phyloP scores from a whole-genome alignment of 2,329 filamentous ascomycete species.

The Rhytidhysteron rufulum region DNA sequence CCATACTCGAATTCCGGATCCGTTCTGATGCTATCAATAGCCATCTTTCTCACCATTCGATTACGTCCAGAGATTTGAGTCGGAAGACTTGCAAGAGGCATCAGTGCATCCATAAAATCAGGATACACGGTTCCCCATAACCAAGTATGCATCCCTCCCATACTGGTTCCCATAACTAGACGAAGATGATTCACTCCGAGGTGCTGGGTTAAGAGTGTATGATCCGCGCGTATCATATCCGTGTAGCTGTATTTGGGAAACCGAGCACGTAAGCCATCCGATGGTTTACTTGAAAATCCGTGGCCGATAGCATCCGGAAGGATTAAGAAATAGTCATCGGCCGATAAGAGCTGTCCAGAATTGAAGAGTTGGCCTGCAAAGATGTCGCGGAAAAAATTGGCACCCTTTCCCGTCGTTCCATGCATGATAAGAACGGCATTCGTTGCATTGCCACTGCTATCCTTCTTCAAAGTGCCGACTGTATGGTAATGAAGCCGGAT shows the following conservation, averaged over 20 bases:
- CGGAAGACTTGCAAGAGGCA: constrained; percentile 19
- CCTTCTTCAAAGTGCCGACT: too few relatives aligned
- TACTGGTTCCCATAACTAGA: constrained; percentile 19
- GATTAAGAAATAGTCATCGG: constrained; percentile 14
- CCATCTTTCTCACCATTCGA: constrained; percentile 20
- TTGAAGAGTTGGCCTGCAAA: constrained; percentile 21
- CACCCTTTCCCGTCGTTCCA: constrained; percentile 16
- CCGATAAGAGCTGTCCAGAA: constrained; percentile 17
- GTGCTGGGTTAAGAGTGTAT: constrained; percentile 16
- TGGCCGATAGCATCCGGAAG: constrained; percentile 23
- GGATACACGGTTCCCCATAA: constrained; percentile 12
- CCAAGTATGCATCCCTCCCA: constrained; percentile 23
- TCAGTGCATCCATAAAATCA: constrained; percentile 9
- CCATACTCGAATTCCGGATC: constrained; percentile 17
- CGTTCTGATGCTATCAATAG: constrained; percentile 14
- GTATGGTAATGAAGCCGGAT: too few relatives aligned
- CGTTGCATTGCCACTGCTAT: too few relatives aligned
- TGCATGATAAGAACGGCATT: constrained; percentile 24
- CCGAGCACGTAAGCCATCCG: constrained; percentile 11
- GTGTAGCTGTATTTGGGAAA: constrained; percentile 18
- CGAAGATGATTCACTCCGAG: constrained; percentile 16
- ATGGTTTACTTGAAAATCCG: constrained; percentile 23
- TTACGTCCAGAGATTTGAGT: constrained; percentile 19
- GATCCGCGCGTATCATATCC: constrained; percentile 21
- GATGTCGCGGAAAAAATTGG: constrained; percentile 13